Percentiles rank a stretch among this genome's conserved stretches.
These are phyloP conservation scores for Solanum bukasovii DNA, from an alignment of 257 asterid genomes.

Conservation along the genomic window DNA sequence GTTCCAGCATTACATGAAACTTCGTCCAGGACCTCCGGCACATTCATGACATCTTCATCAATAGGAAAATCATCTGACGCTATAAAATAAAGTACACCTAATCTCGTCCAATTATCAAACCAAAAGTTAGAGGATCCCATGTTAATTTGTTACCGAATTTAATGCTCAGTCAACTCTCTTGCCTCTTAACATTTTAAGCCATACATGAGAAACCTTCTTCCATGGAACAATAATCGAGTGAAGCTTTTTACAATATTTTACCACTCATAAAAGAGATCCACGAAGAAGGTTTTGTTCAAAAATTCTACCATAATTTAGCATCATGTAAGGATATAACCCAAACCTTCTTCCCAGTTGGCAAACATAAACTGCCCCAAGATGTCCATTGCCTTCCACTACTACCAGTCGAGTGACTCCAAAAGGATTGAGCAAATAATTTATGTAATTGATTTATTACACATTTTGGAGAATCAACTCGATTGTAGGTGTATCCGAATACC, in stretches of 20 bases:
- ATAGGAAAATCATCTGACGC: not conserved
- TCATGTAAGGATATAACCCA: not conserved
- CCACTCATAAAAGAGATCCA: not conserved
- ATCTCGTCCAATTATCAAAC: not conserved
- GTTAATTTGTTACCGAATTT: not conserved
- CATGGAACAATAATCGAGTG: not conserved
- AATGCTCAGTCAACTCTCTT: not conserved
- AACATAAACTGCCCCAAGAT: not conserved
- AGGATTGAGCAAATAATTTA: not conserved
- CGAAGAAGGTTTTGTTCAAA: not conserved
- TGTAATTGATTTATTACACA: not conserved
- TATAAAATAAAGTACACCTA: not conserved
- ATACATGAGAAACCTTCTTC: not conserved
- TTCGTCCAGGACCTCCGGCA: not conserved
- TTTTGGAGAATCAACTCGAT: not conserved
- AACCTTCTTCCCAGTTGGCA: not conserved
- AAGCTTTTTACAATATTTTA: no score
- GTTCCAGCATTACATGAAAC: not conserved
- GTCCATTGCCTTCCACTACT: not conserved
- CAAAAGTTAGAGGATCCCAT: not conserved
- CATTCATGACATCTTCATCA: not conserved
- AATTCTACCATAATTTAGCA: not conserved
- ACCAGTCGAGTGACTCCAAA: not conserved
- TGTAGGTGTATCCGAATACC: no score
- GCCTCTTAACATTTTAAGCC: not conserved